phyloP scores from a whole-genome alignment of 768 basidiomycete genomes.

The Clavaria fumosa region DNA sequence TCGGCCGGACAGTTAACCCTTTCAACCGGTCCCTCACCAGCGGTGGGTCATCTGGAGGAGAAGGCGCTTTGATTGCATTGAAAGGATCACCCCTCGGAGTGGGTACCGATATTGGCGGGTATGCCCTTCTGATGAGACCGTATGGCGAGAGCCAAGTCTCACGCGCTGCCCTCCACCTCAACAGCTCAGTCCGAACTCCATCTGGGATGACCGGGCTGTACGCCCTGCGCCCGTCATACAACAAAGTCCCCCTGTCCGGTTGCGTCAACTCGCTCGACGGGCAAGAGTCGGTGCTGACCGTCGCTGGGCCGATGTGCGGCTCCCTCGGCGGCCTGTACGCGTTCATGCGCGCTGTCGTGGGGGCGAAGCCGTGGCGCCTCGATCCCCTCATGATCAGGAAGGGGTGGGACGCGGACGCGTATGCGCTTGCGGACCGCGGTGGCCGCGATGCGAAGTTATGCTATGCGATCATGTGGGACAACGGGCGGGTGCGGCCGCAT shows the following conservation, averaged over 20 bases:
- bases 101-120: slow-evolving; percentile 76
- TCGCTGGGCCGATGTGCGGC: slow-evolving; percentile 56
- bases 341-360: slow-evolving; percentile 52
- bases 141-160: neutral
- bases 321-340: slow-evolving; percentile 44
- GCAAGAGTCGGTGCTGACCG: slow-evolving; percentile 53
- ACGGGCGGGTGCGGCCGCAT: slow-evolving; percentile 41
- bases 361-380: slow-evolving; percentile 43
- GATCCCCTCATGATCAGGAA: slow-evolving; percentile 47
- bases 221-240: slow-evolving; percentile 52
- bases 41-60: slow-evolving; percentile 80
- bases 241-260: slow-evolving; percentile 57
- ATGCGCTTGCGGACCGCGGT: slow-evolving; percentile 43
- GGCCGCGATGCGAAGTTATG: slow-evolving; percentile 32
- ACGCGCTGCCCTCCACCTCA: no score
- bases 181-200: slow-evolving; percentile 63
- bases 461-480: slow-evolving; percentile 52
- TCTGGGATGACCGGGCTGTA: slow-evolving; percentile 54
- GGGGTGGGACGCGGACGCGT: slow-evolving; percentile 45
- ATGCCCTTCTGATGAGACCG: slow-evolving; percentile 2
- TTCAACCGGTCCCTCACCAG: slow-evolving; percentile 52
- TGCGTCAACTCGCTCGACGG: slow-evolving; percentile 52
- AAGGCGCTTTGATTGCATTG: slow-evolving; percentile 48
- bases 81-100: slow-evolving; percentile 37
- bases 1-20: slow-evolving; percentile 68